phyloP scores from a whole-genome alignment of 805 yeast species.

The Grigorovia jiainica region DNA sequence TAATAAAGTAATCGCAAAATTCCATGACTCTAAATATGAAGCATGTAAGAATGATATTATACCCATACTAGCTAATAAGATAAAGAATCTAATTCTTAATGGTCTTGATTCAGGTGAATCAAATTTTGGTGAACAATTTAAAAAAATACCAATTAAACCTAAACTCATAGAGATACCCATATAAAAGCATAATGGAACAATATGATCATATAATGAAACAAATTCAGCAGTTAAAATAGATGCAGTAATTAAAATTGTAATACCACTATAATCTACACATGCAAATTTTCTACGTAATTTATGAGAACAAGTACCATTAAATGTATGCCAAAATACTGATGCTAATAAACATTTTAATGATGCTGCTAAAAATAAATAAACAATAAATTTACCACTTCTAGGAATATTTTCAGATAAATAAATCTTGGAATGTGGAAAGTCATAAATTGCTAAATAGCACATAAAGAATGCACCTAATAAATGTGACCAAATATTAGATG shows the following conservation, averaged over 20 bases:
- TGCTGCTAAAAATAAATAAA: constrained; percentile 58
- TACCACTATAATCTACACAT: constrained; percentile 92
- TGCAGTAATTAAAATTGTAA: constrained; percentile 80
- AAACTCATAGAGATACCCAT: constrained; percentile 53
- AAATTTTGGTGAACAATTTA: constrained; percentile 90
- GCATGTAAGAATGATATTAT: constrained; percentile 49
- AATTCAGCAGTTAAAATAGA: constrained; percentile 83
- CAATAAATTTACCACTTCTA: constrained; percentile 29
- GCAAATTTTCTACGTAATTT: constrained; percentile 65
- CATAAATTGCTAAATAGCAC: constrained; percentile 44
- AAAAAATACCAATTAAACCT: constrained; percentile 61
- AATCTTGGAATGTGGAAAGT: constrained; percentile 53
- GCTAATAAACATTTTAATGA: constrained; percentile 69
- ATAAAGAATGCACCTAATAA: constrained; percentile 56
- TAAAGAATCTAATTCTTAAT: constrained; percentile 69
- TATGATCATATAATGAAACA: constrained; percentile 45
- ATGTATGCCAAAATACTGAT: constrained; percentile 88
- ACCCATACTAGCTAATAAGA: constrained; percentile 71
- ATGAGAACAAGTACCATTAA: constrained; percentile 62
- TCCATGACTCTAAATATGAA: constrained; percentile 45
- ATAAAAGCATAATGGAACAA: constrained; percentile 29
- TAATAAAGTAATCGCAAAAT: constrained; percentile 44
- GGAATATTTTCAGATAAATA: constrained; percentile 40
- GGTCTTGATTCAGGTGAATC: constrained; percentile 81
- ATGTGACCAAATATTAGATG: constrained; percentile 92